Base-by-base conservation (phyloP, 2,329 filamentous ascomycete genomes). In the Colletotrichum sp. region DNA sequence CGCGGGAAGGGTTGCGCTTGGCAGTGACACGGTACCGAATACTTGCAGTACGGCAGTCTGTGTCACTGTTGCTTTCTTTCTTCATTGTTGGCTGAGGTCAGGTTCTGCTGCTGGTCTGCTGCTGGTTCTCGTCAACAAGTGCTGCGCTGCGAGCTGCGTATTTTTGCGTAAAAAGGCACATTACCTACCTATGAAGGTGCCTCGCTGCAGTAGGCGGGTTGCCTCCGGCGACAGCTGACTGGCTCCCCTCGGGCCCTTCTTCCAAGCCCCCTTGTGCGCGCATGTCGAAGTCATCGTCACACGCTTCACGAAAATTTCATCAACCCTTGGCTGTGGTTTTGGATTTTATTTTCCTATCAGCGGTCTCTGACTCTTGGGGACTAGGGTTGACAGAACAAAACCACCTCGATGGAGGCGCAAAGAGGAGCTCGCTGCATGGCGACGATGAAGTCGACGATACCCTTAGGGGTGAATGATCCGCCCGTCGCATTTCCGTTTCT, bases 331-430 rank as follows among this genome's bases (percentile, higher is more conserved):
- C 32, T 34, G 43, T 13, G 24, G 16, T 61, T 70, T 26, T 26
- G 16, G 36, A 63, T 32, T 63, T 63, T 48, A 55, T 68, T 59
- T 73, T 66, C 26, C 43, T 75, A 73, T 70, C 68, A 70, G 68
- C 68, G 36, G 57, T 63, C 70, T 73, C 72, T 73, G 64, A 73
- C 39, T 63, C 55, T 63, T 57, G 73, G 57, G 34, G 70, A 75
- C 73, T 69, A 75, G 70, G 73, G 73, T 73, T 75, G 73, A 75
- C 73, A 75, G 43, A 52, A 75, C 73, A 36, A 75, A 75, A 75
- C 64, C 73, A 75, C 70, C 70, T 65, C 72, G 65, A 71, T 75
- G 63, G 69, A 64, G 71, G 73, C 73, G 60, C 69, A 72, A 63
- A 69, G 73, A 75, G 70, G 70, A 75, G 73, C 64, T 32, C 57